Evolutionary conservation across 139 green algal genomes (phyloP).

Genomic region (Nannochloris sp.): DNA sequence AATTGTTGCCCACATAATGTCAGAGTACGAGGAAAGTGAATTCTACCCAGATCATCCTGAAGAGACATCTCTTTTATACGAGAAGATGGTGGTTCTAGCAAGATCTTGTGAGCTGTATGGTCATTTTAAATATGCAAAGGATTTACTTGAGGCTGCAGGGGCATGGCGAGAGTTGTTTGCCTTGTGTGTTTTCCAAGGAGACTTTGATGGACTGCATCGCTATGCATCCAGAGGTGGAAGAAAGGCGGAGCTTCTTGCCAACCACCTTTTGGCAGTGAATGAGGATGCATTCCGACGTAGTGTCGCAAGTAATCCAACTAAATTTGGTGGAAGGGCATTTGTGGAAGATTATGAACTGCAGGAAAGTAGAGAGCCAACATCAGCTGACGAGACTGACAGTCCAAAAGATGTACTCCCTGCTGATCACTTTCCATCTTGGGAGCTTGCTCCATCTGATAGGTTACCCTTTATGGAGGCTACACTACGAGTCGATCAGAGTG

Average conservation of each 20-base stretch:
- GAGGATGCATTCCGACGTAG: slow-evolving; percentile 26
- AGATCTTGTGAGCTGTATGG: slow-evolving; percentile 35
- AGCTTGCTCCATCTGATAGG: slow-evolving; percentile 24
- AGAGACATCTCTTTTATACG: slow-evolving; percentile 16
- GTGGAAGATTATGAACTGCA: slow-evolving; percentile 16
- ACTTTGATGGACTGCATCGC: slow-evolving; percentile 33
- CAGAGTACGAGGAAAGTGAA: slow-evolving; percentile 26
- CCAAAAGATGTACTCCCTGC: neutral
- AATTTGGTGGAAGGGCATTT: slow-evolving; percentile 19
- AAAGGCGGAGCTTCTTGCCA: slow-evolving; percentile 23
- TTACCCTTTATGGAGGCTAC: slow-evolving; percentile 33
- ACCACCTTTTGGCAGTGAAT: slow-evolving; percentile 36
- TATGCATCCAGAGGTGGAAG: slow-evolving; percentile 16
- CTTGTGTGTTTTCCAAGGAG: slow-evolving; percentile 43
- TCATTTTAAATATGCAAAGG: slow-evolving; percentile 24
- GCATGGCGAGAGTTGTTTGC: slow-evolving; percentile 40
- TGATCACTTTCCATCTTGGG: neutral
- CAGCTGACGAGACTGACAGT: neutral
- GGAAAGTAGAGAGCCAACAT: neutral
- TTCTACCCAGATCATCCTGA: slow-evolving; percentile 27
- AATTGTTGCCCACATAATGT: slow-evolving; percentile 14
- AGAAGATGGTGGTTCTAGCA: slow-evolving; percentile 24
- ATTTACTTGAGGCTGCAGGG: slow-evolving; percentile 32
- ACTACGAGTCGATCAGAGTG: slow-evolving; percentile 10
- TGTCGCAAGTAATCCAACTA: slow-evolving; percentile 5